These are phyloP conservation scores for Neopestalotiopsis sp. DNA, from an alignment of 2,329 filamentous ascomycete genomes.

Conservation along the genomic window DNA sequence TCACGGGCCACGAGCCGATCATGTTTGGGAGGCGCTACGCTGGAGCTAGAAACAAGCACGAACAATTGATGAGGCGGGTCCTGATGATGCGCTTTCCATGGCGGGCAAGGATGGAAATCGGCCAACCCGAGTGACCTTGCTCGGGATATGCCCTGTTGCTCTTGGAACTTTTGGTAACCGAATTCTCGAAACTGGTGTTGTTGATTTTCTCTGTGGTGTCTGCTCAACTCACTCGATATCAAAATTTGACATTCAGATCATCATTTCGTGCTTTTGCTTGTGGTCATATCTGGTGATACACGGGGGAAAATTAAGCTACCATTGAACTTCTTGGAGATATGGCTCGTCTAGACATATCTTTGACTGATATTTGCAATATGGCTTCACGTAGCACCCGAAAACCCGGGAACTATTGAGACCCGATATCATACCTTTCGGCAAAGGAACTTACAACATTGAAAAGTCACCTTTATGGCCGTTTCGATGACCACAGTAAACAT, in stretches of 20 bases:
- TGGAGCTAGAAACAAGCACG: background rate
- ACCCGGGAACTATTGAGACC: too few relatives aligned
- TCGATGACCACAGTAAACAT: background rate
- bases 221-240: background rate
- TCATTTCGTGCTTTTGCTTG: too few relatives aligned
- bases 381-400: too few relatives aligned
- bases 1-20: background rate
- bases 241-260: background rate
- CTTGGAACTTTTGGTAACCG: background rate
- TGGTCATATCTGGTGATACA: too few relatives aligned
- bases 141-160: background rate
- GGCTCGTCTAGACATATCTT: too few relatives aligned
- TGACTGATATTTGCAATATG: too few relatives aligned
- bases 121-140: background rate
- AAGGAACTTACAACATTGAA: too few relatives aligned
- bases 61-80: background rate
- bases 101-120: background rate
- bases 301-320: too few relatives aligned
- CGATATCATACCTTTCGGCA: too few relatives aligned
- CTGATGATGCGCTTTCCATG: background rate
- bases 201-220: background rate
- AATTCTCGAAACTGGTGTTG: background rate
- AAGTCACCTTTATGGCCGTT: background rate
- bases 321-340: too few relatives aligned
- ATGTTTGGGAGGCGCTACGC: background rate